Conservation (phyloP, 495 filamentous ascomycete genomes). For the Hypoxylon fuscum region DNA sequence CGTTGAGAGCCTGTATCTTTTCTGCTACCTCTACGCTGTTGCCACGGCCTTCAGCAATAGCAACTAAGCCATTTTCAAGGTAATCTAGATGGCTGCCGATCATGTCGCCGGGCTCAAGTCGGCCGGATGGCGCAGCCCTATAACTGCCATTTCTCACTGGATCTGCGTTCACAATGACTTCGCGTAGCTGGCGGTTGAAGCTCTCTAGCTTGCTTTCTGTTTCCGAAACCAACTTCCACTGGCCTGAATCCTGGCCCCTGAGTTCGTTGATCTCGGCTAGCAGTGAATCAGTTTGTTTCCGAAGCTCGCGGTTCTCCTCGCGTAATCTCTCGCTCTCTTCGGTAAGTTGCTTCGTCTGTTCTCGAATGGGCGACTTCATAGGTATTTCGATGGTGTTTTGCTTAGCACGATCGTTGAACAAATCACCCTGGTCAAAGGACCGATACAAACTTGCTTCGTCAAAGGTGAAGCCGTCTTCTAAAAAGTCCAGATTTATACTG, state of each 20-base stretch:
- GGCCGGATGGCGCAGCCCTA: constrained; percentile 45
- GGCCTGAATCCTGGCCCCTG: constrained; percentile 41
- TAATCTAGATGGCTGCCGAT: constrained; percentile 53
- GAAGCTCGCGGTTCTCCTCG: constrained; percentile 50
- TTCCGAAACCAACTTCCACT: constrained; percentile 58
- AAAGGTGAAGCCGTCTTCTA: constrained; percentile 66
- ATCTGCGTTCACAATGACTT: constrained; percentile 70
- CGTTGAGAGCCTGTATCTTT: constrained; percentile 45
- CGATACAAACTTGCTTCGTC: constrained; percentile 84
- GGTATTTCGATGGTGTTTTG: constrained; percentile 56
- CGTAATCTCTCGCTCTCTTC: constrained; percentile 53
- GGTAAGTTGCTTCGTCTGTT: constrained; percentile 53
- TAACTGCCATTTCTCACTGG: constrained; percentile 54
- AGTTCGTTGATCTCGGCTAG: constrained; percentile 44
- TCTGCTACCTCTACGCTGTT: constrained; percentile 37
- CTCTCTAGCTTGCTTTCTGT: constrained; percentile 75
- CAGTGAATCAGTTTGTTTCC: constrained; percentile 49
- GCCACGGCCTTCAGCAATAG: constrained; percentile 43
- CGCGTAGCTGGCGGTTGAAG: constrained; percentile 74
- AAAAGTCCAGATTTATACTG: constrained; percentile 57
- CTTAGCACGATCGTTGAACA: constrained; percentile 41
- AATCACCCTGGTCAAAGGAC: constrained; percentile 72
- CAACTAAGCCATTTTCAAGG: constrained; percentile 47
- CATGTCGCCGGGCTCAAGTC: constrained; percentile 53
- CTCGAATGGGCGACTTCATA: constrained; percentile 55